Conservation (phyloP, 257 asterid genomes). For the Solanum pimpinellifolium region DNA sequence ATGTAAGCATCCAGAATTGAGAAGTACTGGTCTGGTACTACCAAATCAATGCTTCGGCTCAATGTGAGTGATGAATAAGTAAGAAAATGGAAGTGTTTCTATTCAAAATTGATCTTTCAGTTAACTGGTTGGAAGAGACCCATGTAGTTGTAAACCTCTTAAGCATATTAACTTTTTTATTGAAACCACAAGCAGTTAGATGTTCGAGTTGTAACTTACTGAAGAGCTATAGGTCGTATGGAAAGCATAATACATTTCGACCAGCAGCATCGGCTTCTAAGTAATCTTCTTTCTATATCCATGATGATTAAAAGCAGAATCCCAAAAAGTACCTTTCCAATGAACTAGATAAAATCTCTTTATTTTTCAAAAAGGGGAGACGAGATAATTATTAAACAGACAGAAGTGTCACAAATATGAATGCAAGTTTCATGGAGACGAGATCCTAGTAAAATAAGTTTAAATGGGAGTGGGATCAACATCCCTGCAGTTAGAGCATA, state of each 20-base stretch:
- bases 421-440: background rate
- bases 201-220: background rate
- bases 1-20: background rate
- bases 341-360: background rate
- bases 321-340: background rate
- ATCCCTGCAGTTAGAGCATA: background rate
- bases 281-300: background rate
- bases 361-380: background rate
- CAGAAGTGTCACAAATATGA: background rate
- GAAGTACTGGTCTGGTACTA: background rate
- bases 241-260: background rate
- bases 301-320: background rate
- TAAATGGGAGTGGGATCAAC: background rate
- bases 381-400: background rate
- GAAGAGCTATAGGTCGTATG: background rate
- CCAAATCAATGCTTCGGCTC: background rate
- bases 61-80: background rate
- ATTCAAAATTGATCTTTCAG: background rate
- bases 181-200: background rate
- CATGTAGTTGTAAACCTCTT: background rate
- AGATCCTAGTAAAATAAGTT: background rate
- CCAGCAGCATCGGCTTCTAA: background rate
- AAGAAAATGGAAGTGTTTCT: background rate
- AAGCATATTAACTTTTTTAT: background rate
- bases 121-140: background rate